Evolutionary conservation across 495 filamentous ascomycete genomes (phyloP), one percentile per base, ranked within the genome.

Genomic region (Annulohypoxylon nitens): DNA sequence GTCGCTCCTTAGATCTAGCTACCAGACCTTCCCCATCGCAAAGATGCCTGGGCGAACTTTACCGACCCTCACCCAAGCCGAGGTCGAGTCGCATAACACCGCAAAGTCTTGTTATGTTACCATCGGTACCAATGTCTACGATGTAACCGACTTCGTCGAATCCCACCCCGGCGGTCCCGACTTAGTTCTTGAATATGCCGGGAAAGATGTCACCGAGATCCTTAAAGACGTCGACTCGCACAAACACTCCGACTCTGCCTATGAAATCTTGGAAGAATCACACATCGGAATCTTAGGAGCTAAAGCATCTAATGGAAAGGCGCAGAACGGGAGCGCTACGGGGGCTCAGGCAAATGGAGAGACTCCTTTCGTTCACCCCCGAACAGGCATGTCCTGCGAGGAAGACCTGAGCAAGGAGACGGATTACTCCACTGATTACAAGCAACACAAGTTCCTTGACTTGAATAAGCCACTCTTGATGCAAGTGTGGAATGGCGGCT

Each of bases 81-180:
- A 98, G 78, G 89, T 99, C 72, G 88, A 89, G 77, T 85, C 90
- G 71, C 93, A 95, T 80, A 97, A 93, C 76, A 91, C 87, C 53
- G 81, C 79, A 43, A 90, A 94, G 79, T 97, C 93, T 23, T 98
- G 97, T 86, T 99, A 94, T 85, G 93, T 99, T 71, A 95, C 93
- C 0, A 80, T 97, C 48, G 96, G 93, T 37, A 87, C 86, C 26
- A 95, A 95, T 72, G 96, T 98, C 74, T 98, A 93, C 88, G 94
- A 99, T 86, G 88, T 99, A 67, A 97, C 97, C 25, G 85, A 89
- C 26, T 99, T 99, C 76, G 78, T 98, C 61, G 86, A 91, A 54
- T 89, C 92, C 67, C 97, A 99, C 79, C 97, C 97, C 37, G 97
- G 95, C 69, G 97, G 97, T 63, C 88, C 88, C 74, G 93, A 98